These are phyloP conservation scores for Trichophaea hybrida DNA, from an alignment of 2,329 filamentous ascomycete genomes.

Conservation along the genomic window DNA sequence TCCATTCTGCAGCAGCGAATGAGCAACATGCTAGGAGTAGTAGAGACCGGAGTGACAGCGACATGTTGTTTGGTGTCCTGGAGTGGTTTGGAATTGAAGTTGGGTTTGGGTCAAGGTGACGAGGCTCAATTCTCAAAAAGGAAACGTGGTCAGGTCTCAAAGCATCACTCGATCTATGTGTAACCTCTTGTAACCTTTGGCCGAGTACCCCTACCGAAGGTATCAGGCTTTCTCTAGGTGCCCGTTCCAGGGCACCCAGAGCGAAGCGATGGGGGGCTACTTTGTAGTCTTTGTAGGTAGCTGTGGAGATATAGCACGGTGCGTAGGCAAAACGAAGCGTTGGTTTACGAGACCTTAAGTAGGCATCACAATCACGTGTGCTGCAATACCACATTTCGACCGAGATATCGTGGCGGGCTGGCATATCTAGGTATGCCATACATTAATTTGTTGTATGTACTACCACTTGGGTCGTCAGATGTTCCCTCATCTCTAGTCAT, in stretches of 20 bases:
- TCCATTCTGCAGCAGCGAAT: constrained; percentile 14
- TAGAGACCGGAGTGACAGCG: constrained; percentile 8
- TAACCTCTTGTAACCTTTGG: background rate
- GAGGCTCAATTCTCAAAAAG: constrained; percentile 12
- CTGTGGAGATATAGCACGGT: no score
- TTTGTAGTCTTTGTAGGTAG: no score
- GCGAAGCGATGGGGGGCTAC: no score
- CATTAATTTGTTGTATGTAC: background rate
- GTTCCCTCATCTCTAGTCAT: background rate
- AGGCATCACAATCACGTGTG: no score
- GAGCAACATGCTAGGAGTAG: constrained; percentile 10
- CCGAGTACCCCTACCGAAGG: no score
- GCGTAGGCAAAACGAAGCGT: no score
- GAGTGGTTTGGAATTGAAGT: constrained; percentile 12
- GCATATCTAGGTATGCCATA: background rate
- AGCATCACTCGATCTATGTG: background rate
- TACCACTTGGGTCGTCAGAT: background rate
- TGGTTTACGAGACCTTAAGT: no score
- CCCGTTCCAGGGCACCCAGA: no score
- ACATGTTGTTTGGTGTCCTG: constrained; percentile 11
- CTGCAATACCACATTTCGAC: no score
- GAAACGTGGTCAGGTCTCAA: constrained; percentile 17
- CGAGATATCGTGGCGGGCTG: no score
- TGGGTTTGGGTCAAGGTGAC: constrained; percentile 7
- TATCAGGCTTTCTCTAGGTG: no score